These are phyloP conservation scores for Pseudoneurospora amorphoporcata DNA, from an alignment of 495 filamentous ascomycete genomes.

Conservation along the genomic window DNA sequence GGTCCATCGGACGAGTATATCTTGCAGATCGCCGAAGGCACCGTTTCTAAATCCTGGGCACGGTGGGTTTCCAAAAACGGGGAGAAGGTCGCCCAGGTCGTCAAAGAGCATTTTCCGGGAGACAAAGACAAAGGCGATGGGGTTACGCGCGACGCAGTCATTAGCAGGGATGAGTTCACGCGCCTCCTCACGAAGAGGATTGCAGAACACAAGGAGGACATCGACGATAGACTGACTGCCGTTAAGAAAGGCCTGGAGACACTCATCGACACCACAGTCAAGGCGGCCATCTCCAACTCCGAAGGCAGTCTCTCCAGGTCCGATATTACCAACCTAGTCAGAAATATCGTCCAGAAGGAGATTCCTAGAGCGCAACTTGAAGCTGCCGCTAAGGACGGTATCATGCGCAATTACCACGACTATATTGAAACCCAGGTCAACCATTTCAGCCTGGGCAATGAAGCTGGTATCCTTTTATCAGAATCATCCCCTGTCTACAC, in stretches of 20 bases:
- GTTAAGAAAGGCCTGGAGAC: conserved; percentile 9
- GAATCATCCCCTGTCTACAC: background rate
- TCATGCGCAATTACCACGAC: conserved; percentile 15
- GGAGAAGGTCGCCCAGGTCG: conserved; percentile 13
- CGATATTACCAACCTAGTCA: conserved; percentile 24
- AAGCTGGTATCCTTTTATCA: conserved; percentile 6
- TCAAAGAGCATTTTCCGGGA: conserved; percentile 7
- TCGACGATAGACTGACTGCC: conserved; percentile 9
- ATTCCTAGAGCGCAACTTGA: conserved; percentile 26
- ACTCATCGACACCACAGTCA: conserved; percentile 4
- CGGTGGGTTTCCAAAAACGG: conserved; percentile 28
- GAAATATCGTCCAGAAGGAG: conserved; percentile 25
- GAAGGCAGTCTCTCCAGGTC: conserved; percentile 14
- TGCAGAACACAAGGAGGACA: conserved; percentile 8
- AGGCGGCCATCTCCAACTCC: background rate
- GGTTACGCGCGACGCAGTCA: background rate
- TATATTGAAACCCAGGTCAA: conserved; percentile 30
- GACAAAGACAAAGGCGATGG: background rate
- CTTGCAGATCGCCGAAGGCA: conserved; percentile 7
- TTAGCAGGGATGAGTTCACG: conserved; percentile 19
- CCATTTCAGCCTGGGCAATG: conserved; percentile 28
- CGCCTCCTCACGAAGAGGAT: conserved; percentile 12
- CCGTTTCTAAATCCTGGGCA: conserved; percentile 20
- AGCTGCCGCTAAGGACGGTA: conserved; percentile 17
- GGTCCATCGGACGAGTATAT: conserved; percentile 4